phyloP scores from a whole-genome alignment of 371 early-diverging fungal species.

The Mortierella sp. region DNA sequence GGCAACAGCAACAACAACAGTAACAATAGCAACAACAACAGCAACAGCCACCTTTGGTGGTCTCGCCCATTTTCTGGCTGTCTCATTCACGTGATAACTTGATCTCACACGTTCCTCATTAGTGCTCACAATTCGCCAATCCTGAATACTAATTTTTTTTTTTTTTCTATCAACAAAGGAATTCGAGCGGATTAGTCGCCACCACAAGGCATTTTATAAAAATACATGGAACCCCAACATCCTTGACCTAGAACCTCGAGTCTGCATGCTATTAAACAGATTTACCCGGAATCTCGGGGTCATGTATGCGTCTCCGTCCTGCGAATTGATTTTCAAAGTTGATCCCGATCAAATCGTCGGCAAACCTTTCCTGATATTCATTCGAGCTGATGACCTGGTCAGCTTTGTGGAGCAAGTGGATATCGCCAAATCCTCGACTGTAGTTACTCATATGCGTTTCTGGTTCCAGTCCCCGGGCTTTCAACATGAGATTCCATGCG shows the following conservation, averaged over 20 bases:
- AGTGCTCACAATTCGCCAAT: not conserved
- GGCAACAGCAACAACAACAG: no score
- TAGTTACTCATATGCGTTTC: conserved; percentile 52
- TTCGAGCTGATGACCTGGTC: conserved; percentile 45
- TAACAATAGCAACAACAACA: no score
- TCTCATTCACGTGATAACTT: no score
- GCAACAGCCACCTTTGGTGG: no score
- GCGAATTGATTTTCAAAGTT: conserved; percentile 31
- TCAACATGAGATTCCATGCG: conserved; percentile 47
- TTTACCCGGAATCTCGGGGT: conserved; percentile 37
- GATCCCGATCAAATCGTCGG: conserved; percentile 29
- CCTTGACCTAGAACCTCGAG: conserved; percentile 49
- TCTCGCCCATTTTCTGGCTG: no score
- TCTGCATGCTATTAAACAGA: conserved; percentile 55
- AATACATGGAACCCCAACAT: conserved; percentile 39
- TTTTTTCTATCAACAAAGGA: conserved; percentile 19
- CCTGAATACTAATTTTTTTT: not conserved
- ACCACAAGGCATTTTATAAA: conserved; percentile 35
- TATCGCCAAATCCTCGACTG: conserved; percentile 42
- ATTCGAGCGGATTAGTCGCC: conserved; percentile 44
- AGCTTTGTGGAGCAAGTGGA: conserved; percentile 49
- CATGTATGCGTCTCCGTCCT: conserved; percentile 53
- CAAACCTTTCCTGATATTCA: conserved; percentile 39
- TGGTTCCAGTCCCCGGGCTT: conserved; percentile 47
- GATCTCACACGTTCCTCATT: not conserved